These are phyloP conservation scores for Gentiana macrophylla DNA, from an alignment of 257 asterid genomes.

Conservation along the genomic window DNA sequence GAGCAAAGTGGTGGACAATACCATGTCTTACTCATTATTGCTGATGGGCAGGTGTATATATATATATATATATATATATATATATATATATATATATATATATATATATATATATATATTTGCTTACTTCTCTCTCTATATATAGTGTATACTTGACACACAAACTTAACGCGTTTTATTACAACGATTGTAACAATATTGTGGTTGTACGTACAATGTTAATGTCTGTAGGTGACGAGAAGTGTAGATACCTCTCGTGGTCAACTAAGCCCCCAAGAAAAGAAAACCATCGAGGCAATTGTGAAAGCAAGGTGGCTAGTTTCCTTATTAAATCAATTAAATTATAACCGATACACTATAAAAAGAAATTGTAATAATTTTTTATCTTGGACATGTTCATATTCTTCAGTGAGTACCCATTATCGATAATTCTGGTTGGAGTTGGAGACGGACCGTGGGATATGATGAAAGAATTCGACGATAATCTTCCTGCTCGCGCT, in stretches of 20 bases:
- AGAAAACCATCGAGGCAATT: conserved; percentile 85
- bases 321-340: neutral
- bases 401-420: conserved; percentile 57
- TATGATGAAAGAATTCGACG: conserved; percentile 92
- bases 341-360: neutral
- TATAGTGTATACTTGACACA: too few species aligned
- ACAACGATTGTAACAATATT: too few species aligned
- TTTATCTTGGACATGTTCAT: neutral
- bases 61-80: too few species aligned
- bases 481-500: conserved; percentile 81
- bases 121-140: too few species aligned
- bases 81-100: too few species aligned
- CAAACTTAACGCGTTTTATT: too few species aligned
- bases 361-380: too few species aligned
- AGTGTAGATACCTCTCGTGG: conserved; percentile 75
- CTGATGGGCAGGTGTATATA: conserved; percentile 71
- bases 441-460: conserved; percentile 58
- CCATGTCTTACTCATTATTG: conserved; percentile 78
- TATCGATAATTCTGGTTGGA: conserved; percentile 53
- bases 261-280: conserved; percentile 84
- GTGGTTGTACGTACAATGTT: too few species aligned
- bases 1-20: conserved; percentile 91
- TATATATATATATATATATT: too few species aligned
- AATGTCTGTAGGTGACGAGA: conserved; percentile 61
- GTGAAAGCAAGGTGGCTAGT: conserved; percentile 77